These are phyloP conservation scores for Apophysomyces sp. DNA, from an alignment of 371 early-diverging fungal genomes.

Conservation along the genomic window DNA sequence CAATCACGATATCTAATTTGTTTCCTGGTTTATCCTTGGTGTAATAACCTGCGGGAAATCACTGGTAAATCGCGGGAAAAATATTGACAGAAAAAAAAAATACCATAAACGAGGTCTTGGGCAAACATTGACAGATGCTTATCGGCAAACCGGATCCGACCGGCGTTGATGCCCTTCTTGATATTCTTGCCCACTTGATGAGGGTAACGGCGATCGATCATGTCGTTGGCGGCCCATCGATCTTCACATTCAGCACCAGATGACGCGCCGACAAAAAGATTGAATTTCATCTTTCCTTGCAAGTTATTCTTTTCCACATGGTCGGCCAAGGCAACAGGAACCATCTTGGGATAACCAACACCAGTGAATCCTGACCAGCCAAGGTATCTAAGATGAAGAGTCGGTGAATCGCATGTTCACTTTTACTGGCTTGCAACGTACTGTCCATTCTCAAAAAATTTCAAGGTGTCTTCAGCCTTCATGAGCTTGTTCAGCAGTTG, in stretches of 20 bases:
- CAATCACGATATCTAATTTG: conserved; percentile 50
- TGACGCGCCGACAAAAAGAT: conserved; percentile 54
- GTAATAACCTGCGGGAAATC: conserved; percentile 28
- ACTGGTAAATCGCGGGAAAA: background rate
- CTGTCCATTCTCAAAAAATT: conserved; percentile 52
- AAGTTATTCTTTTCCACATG: conserved; percentile 53
- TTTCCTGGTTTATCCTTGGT: conserved; percentile 45
- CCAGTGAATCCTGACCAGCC: conserved; percentile 58
- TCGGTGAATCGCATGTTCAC: background rate
- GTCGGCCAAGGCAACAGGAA: conserved; percentile 49
- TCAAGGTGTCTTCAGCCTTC: conserved; percentile 42
- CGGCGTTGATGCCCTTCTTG: conserved; percentile 53
- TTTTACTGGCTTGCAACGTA: conserved; percentile 22
- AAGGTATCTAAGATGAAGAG: conserved; percentile 26
- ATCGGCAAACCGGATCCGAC: conserved; percentile 57
- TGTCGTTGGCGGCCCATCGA: conserved; percentile 45
- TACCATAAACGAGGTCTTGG: conserved; percentile 52
- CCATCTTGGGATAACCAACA: conserved; percentile 57
- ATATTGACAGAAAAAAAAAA: background rate
- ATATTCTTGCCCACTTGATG: conserved; percentile 56
- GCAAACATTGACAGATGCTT: conserved; percentile 60
- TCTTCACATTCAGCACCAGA: conserved; percentile 53
- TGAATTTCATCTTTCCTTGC: conserved; percentile 55
- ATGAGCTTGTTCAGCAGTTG: conserved; percentile 46
- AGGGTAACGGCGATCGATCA: conserved; percentile 59